Conservation (phyloP, 176 grass and related monocot species). For the Triticum aestivum region IWGSC_CS_RefSeq_v2.1 NC_057797.1:662919694-662920193, state of each 20-base stretch:
- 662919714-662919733: not conserved
- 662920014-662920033: conserved; percentile 97
- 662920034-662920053: conserved; percentile 98
- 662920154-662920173: conserved; percentile 99
- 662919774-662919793: not conserved
- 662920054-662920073: conserved; percentile 91
- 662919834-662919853: conserved; percentile 82
- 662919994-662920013: conserved; percentile 46
- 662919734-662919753: not conserved
- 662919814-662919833: conserved; percentile 85
- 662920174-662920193: conserved; percentile 58
- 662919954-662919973: not conserved
- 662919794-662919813: not conserved
- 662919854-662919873: conserved; percentile 98
- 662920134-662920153: conserved; percentile 91
- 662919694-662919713: too few relatives aligned
- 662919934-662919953: conserved; percentile 23
- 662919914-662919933: conserved; percentile 44
- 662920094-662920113: conserved; percentile 49
- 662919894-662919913: conserved; percentile 86
- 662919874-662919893: conserved; percentile 67
- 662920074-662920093: conserved; percentile 88
- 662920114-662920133: conserved; percentile 70
- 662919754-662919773: not conserved
- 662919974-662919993: conserved; percentile 5